Evolutionary conservation across 2,329 filamentous ascomycete species (phyloP).

Genomic region (Sarocladium strictum): DNA sequence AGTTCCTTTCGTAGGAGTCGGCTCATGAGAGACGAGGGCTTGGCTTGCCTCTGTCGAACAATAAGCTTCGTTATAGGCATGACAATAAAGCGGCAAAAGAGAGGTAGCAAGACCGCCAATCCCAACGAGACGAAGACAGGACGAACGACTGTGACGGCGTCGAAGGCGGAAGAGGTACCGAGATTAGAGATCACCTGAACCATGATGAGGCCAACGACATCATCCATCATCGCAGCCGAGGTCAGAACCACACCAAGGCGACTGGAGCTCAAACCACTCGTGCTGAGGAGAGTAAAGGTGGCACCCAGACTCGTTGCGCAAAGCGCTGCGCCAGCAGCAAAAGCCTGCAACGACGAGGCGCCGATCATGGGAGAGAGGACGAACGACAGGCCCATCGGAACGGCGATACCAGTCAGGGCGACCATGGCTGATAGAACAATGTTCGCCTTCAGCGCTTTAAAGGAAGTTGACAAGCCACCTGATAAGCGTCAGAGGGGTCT

Average conservation of each 20-base stretch:
- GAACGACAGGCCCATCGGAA: conserved; percentile 63
- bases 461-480: conserved; percentile 46
- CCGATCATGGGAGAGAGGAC: conserved; percentile 42
- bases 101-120: conserved; percentile 42
- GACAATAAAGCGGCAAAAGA: conserved; percentile 38
- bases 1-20: conserved; percentile 21
- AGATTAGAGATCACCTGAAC: conserved; percentile 69
- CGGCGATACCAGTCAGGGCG: conserved; percentile 57
- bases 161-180: conserved; percentile 25
- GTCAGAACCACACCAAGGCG: conserved; percentile 57
- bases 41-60: conserved; percentile 25
- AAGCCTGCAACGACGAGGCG: conserved; percentile 54
- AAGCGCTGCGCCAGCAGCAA: conserved; percentile 66
- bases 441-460: conserved; percentile 47
- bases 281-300: conserved; percentile 48
- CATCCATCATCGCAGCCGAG: conserved; percentile 75
- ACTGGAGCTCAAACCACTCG: conserved; percentile 35
- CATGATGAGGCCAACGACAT: conserved; percentile 72
- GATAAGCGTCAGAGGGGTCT: not conserved
- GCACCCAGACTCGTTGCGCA: conserved; percentile 72
- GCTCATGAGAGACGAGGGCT: conserved; percentile 9
- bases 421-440: conserved; percentile 53
- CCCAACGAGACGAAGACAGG: conserved; percentile 42
- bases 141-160: conserved; percentile 33
- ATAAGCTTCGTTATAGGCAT: conserved; percentile 30